Evolutionary conservation across 129 eudicot species (phyloP), one percentile per base, ranked within the genome.

Genomic region (Lactuca saligna): DNA sequence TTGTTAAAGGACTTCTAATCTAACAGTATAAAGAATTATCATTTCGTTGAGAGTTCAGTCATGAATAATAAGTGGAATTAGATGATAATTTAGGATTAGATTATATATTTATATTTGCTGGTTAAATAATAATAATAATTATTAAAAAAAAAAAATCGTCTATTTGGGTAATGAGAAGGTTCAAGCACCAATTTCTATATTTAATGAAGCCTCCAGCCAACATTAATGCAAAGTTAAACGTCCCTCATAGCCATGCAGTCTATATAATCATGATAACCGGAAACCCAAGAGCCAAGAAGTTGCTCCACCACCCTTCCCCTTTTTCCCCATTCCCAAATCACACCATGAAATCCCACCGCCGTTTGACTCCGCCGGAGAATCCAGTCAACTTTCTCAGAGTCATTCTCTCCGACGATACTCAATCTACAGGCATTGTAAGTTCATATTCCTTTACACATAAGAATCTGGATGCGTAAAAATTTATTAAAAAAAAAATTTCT

Each of bases 331-430:
- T 70, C 12, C 44, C 55, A 5, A 32, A 72, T 16, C 41, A 17
- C 15, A 34, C 4, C 6, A 75, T 76, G 80, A 51, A 61, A 39
- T 29, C 70, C 33, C 61, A 67, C 34, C 29, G 53, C 32, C 72
- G 41, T 42, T 44, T 33, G 29, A 57, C 13, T 33, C 35, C 31
- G 38, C 66, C 59, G 49, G 72, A 74, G 38, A 57, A 65, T 74
- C 79, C 79, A 49, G 20, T 58, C 76, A 76, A 62, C 32, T 76
- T 76, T 34, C 62, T 69, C 48, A 69, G 12, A 33, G 25, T 69
- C 81, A 61, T 76, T 13, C 54, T 62, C 65, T 68, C 65, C 55
- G 32, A 54, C 7, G 53, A 54, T 17, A 62, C 81, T 42, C 44
- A 0, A 31, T 69, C 76, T 17, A 62, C 60, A 7, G 61, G 66